phyloP scores from a whole-genome alignment of 768 basidiomycete genomes.

The Clitopilus hobsonii region DNA sequence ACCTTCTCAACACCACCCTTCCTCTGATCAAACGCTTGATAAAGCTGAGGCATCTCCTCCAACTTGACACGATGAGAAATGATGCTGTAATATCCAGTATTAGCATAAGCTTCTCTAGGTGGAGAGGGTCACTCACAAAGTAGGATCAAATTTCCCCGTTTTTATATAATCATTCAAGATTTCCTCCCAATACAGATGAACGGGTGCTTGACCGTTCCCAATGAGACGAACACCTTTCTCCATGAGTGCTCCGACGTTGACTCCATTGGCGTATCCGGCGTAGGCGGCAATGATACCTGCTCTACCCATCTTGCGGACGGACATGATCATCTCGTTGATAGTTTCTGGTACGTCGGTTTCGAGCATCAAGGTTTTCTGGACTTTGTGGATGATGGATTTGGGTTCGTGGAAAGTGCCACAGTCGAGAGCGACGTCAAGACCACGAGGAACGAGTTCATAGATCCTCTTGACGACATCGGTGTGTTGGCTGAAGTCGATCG shows the following conservation, averaged over 20 bases:
- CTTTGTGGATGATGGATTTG: conserved; percentile 59
- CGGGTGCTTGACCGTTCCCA: conserved; percentile 73
- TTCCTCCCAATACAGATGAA: conserved; percentile 71
- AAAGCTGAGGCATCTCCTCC: conserved; percentile 65
- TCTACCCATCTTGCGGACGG: conserved; percentile 51
- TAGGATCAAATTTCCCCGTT: conserved; percentile 61
- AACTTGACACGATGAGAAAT: conserved; percentile 54
- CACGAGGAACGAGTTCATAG: conserved; percentile 56
- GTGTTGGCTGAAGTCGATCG: conserved; percentile 52
- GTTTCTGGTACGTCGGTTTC: conserved; percentile 75
- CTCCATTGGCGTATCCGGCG: conserved; percentile 59
- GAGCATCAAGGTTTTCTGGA: conserved; percentile 65
- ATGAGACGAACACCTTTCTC: conserved; percentile 71
- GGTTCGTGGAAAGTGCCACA: conserved; percentile 68
- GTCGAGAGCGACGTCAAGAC: conserved; percentile 61
- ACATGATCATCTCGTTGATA: conserved; percentile 41
- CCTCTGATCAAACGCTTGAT: conserved; percentile 59
- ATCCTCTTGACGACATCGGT: conserved; percentile 48
- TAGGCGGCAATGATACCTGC: conserved; percentile 69
- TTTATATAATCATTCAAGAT: conserved; percentile 61
- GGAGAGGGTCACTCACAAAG: conserved; percentile 35
- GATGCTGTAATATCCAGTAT: conserved; percentile 26
- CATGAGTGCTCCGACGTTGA: conserved; percentile 74
- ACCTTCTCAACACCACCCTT: conserved; percentile 59
- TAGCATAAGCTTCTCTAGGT: not conserved